These are phyloP conservation scores for Tetrastigma voinierianum DNA, from an alignment of 164 flowering plant genomes.

Conservation along the genomic window DNA sequence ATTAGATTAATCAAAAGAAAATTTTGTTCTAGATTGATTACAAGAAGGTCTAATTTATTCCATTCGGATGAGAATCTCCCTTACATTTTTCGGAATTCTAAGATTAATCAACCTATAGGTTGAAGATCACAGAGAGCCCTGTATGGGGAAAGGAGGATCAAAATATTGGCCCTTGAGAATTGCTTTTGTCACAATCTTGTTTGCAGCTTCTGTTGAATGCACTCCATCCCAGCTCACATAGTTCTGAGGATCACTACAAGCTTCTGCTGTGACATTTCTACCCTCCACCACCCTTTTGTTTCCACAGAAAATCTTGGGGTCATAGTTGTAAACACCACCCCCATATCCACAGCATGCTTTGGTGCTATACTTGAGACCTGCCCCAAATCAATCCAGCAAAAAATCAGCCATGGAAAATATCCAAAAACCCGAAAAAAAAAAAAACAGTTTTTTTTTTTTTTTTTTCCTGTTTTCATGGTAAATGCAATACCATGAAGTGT, in stretches of 20 bases:
- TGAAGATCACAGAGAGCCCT: constrained; percentile 65
- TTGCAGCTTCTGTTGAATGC: constrained; percentile 88
- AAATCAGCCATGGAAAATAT: neutral
- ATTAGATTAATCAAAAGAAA: neutral
- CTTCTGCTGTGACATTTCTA: constrained; percentile 40
- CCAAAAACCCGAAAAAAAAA: neutral
- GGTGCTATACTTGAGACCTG: constrained; percentile 67
- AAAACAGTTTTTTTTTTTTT: too few species aligned
- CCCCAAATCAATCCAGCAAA: neutral
- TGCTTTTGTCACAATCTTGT: constrained; percentile 50
- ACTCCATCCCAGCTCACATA: constrained; percentile 97
- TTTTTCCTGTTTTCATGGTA: too few species aligned
- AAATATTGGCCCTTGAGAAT: constrained; percentile 61
- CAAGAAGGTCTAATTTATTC: too few species aligned
- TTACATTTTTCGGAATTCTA: constrained; percentile 10
- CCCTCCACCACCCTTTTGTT: constrained; percentile 51
- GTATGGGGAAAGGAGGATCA: constrained; percentile 65
- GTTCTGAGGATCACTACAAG: constrained; percentile 68
- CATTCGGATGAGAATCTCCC: too few species aligned
- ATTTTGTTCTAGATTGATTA: neutral
- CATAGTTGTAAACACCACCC: constrained; percentile 63
- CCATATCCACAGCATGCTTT: constrained; percentile 90
- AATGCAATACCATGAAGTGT: constrained; percentile 52
- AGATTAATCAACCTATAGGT: constrained; percentile 43
- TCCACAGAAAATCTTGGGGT: constrained; percentile 65